Base-by-base conservation (phyloP, 352 stramenopile genomes). In the Phytophthora hibernalis region DNA sequence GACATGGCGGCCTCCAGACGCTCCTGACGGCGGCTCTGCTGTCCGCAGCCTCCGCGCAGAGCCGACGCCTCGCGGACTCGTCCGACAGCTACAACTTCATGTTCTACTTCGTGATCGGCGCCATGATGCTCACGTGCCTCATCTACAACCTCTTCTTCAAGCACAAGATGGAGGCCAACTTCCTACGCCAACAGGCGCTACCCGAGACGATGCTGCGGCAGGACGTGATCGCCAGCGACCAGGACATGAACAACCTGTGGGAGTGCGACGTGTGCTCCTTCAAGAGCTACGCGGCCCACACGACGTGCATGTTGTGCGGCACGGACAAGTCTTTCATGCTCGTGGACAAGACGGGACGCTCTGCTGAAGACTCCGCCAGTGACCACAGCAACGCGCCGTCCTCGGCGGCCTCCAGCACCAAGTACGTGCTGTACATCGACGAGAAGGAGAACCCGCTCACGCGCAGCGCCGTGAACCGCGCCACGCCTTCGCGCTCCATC, bases 181-280 rank as follows among this genome's bases (percentile, higher is more conserved):
- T 94, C 65, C 51, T 92, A 28, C 80, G 79, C 1, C 82, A 92
- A 55, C 77, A 92, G 52, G 63, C 80, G 40, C 61, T 90, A n/a
- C 85, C 83, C 18, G 87, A 96, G 76, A 92, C 86, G 13, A 93
- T 96, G 80, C 73, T 94, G 48, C 85, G 87, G 16, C 87, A 96
- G 42, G 87, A 96, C 50, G 87, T 96, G 57, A 96, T 96, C 57
- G 87, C 87, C 6, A 95, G 87, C 50, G 87, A 96, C 71, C 85
- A 92, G 64, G 84, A 93, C 55, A 93, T 94, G 77, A 92, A 83
- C 38, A 83, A 77, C 15, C 60, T 96, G 10, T 98, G 92, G 92
- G 84, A 93, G 54, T 98, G 92, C 63, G 85, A 93, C n/a, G 90
- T 98, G n/a, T 98, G 92, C 62, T 91, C 79, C 33, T 98, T 98